Conservation (phyloP, 192 early-diverging fungal species). For the Polychytrium aggregatum region DNA sequence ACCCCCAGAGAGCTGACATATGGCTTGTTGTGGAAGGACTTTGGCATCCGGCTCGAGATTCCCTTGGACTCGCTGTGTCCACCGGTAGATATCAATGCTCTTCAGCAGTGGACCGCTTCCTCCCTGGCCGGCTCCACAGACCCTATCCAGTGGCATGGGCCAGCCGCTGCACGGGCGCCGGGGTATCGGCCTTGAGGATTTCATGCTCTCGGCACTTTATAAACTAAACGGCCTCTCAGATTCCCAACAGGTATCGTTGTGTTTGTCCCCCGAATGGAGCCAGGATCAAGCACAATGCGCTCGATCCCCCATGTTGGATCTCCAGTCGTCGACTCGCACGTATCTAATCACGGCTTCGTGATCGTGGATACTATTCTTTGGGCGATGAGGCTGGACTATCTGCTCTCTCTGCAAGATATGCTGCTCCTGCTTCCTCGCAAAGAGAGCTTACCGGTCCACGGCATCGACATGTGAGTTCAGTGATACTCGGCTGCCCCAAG, state of each 20-base stretch:
- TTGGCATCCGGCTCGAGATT: conserved; percentile 52
- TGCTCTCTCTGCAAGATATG: conserved; percentile 58
- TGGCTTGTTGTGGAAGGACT: conserved; percentile 47
- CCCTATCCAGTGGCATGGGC: too few species aligned
- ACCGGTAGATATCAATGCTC: conserved; percentile 22
- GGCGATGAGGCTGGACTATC: conserved; percentile 64
- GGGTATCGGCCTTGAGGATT: too few species aligned
- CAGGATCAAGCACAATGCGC: not conserved
- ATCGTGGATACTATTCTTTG: not conserved
- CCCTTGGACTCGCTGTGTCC: conserved; percentile 59
- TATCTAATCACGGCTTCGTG: too few species aligned
- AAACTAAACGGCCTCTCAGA: too few species aligned
- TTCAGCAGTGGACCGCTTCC: too few species aligned
- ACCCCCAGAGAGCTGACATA: conserved; percentile 42
- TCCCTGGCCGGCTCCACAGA: too few species aligned
- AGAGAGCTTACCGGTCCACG: conserved; percentile 12
- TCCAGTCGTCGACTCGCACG: too few species aligned
- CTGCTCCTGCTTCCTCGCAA: conserved; percentile 6
- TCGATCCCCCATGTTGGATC: conserved; percentile 25
- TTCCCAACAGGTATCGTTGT: conserved; percentile 1
- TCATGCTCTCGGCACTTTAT: too few species aligned
- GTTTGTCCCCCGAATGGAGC: too few species aligned
- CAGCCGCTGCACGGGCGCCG: too few species aligned
- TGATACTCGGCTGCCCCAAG: too few species aligned
- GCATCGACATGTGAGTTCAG: conserved; percentile 62